Conservation (phyloP, 495 filamentous ascomycete genomes). For the Astrothelium subdiscretum region DNA sequence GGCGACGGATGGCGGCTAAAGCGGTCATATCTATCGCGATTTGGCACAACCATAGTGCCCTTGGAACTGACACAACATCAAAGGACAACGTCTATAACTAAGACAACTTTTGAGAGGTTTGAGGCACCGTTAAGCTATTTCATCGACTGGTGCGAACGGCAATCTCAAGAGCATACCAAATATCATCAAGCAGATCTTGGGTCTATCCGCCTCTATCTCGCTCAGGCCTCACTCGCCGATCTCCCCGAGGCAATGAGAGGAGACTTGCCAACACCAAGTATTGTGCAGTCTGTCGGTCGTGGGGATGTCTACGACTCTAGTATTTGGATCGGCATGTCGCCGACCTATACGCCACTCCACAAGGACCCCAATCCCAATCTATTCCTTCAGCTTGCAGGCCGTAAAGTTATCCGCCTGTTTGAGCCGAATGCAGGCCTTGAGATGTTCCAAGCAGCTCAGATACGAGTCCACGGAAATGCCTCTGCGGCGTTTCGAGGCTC, state of each 20-base stretch:
- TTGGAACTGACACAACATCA: conserved; percentile 40
- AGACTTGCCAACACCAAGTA: conserved; percentile 56
- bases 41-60: conserved; percentile 42
- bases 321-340: conserved; percentile 77
- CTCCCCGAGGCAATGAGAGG: conserved; percentile 48
- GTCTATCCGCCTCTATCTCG: conserved; percentile 54
- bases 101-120: conserved; percentile 39
- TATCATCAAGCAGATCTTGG: neutral
- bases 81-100: neutral
- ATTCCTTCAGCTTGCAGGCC: conserved; percentile 70
- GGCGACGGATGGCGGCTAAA: neutral
- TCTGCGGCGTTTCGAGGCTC: conserved; percentile 55
- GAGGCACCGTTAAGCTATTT: conserved; percentile 47
- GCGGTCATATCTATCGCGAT: conserved; percentile 41
- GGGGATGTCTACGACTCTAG: conserved; percentile 74
- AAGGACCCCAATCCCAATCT: conserved; percentile 90
- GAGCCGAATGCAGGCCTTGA: conserved; percentile 45
- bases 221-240: conserved; percentile 60
- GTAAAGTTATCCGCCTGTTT: conserved; percentile 62
- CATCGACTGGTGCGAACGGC: conserved; percentile 37
- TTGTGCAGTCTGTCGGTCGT: conserved; percentile 51
- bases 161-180: neutral
- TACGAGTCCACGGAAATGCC: conserved; percentile 27
- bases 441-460: conserved; percentile 49
- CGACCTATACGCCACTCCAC: conserved; percentile 83